A percentile compares a stretch with the other conserved stretches of the same genome.
Evolutionary conservation across 2,329 filamentous ascomycete genomes (phyloP).

Genomic region (Colletotrichum incanum): DNA sequence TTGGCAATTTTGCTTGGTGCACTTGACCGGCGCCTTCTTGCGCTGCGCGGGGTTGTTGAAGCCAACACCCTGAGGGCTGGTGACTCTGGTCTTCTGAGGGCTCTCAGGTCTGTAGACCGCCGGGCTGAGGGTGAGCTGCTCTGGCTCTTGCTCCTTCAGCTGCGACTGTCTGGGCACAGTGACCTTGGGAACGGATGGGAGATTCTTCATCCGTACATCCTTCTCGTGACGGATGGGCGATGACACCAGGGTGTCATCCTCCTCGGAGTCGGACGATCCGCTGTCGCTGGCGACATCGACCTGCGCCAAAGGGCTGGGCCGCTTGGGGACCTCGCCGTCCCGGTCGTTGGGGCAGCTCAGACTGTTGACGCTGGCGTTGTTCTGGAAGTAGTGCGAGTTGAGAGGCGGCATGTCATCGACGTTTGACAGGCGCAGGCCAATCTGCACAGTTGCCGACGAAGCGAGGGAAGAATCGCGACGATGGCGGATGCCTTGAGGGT

Average conservation of each 20-base stretch:
- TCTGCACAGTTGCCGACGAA: conserved; percentile 80
- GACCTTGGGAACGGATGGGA: conserved; percentile 56
- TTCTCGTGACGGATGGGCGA: conserved; percentile 47
- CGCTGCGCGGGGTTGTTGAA: conserved; percentile 50
- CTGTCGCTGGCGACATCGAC: conserved; percentile 33
- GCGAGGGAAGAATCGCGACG: conserved; percentile 73
- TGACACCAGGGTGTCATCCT: conserved; percentile 38
- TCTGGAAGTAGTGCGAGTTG: conserved; percentile 50
- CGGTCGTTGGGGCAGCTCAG: conserved; percentile 53
- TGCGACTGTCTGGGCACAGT: conserved; percentile 28
- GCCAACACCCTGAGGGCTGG: conserved; percentile 62
- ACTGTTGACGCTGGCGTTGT: conserved; percentile 57
- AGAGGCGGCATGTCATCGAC: conserved; percentile 65
- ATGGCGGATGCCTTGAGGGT: conserved; percentile 58
- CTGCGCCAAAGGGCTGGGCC: conserved; percentile 52
- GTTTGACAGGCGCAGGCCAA: conserved; percentile 78
- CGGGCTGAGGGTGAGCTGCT: conserved; percentile 63
- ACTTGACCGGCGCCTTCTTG: conserved; percentile 36
- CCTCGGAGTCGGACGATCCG: conserved; percentile 43
- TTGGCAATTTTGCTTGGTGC: conserved; percentile 43
- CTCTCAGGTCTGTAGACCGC: conserved; percentile 66
- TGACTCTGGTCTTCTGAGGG: conserved; percentile 53
- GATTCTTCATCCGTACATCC: conserved; percentile 54
- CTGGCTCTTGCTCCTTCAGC: conserved; percentile 45
- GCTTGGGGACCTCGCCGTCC: conserved; percentile 42